Evolutionary conservation across 306 rosid genomes (phyloP).

Genomic region (Ziziphus jujuba): DNA sequence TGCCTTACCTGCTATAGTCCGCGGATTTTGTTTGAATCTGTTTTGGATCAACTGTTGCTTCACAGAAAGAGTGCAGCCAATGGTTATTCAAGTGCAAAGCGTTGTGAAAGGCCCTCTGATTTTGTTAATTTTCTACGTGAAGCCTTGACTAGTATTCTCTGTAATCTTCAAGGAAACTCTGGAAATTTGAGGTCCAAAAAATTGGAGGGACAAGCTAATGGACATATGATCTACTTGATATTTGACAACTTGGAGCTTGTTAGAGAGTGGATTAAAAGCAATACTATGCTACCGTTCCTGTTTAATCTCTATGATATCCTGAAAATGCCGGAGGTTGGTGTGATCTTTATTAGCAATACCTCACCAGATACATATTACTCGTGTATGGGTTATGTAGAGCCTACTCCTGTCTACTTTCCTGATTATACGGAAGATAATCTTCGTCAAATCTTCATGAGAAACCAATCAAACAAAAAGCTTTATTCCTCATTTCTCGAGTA

Average conservation of each 20-base stretch:
- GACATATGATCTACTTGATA: slow-evolving; percentile 81
- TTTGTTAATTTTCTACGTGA: slow-evolving; percentile 71
- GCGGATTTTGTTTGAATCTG: slow-evolving; percentile 74
- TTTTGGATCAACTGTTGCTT: slow-evolving; percentile 70
- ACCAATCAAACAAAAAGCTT: slow-evolving; percentile 64
- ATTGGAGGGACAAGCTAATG: slow-evolving; percentile 36
- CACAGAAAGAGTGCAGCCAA: slow-evolving; percentile 65
- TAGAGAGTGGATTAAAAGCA: slow-evolving; percentile 88
- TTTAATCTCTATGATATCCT: slow-evolving; percentile 77
- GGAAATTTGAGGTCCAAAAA: slow-evolving; percentile 42
- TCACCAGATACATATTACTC: slow-evolving; percentile 85
- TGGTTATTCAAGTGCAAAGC: slow-evolving; percentile 65
- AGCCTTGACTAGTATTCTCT: slow-evolving; percentile 58
- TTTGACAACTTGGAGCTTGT: slow-evolving; percentile 81
- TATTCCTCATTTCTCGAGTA: slow-evolving; percentile 83
- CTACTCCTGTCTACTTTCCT: slow-evolving; percentile 66
- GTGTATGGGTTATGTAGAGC: slow-evolving; percentile 76
- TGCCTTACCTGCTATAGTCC: slow-evolving; percentile 78
- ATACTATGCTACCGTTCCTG: slow-evolving; percentile 60
- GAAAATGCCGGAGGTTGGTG: slow-evolving; percentile 72
- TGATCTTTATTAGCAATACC: slow-evolving; percentile 77
- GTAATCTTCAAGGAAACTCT: slow-evolving; percentile 43
- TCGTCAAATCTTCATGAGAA: slow-evolving; percentile 56
- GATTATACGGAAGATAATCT: slow-evolving; percentile 76
- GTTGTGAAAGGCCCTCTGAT: slow-evolving; percentile 83